Percentiles rank a stretch among this genome's conserved stretches.
phyloP scores from a whole-genome alignment of 2,329 filamentous ascomycete genomes.

The Catunica adiposa region DNA sequence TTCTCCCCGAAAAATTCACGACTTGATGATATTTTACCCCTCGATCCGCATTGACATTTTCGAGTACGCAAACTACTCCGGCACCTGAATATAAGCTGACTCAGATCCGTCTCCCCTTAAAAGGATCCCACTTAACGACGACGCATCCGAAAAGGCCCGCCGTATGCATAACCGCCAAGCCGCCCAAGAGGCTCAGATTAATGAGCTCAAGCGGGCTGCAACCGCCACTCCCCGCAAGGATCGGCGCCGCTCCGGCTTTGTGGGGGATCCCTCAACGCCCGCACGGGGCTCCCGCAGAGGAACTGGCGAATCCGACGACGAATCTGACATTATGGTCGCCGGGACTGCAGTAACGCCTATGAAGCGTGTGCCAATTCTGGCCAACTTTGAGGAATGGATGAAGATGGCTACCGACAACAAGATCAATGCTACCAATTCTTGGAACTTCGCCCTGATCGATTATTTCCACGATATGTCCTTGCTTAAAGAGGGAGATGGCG shows the following conservation, averaged over 20 bases:
- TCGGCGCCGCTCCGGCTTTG: conserved; percentile 40
- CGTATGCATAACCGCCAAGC: conserved; percentile 77
- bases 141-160: conserved; percentile 77
- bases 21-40: neutral
- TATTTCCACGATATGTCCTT: conserved; percentile 99
- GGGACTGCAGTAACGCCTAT: conserved; percentile 76
- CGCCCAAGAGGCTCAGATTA: conserved; percentile 78
- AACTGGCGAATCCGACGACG: conserved; percentile 31
- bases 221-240: conserved; percentile 53
- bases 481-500: conserved; percentile 84
- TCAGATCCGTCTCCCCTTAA: neutral
- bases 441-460: conserved; percentile 99
- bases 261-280: conserved; percentile 38
- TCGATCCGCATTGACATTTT: neutral
- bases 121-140: conserved; percentile 81
- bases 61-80: neutral
- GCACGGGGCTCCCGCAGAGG: conserved; percentile 29
- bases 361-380: conserved; percentile 87
- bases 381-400: conserved; percentile 99
- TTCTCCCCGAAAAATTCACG: neutral
- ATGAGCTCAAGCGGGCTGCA: conserved; percentile 66
- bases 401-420: conserved; percentile 99
- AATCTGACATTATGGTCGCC: conserved; percentile 48
- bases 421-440: conserved; percentile 95
- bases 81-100: neutral